These are phyloP conservation scores for Microstegium vimineum DNA, from an alignment of 176 grass and related monocot species.

Conservation along the genomic window DNA sequence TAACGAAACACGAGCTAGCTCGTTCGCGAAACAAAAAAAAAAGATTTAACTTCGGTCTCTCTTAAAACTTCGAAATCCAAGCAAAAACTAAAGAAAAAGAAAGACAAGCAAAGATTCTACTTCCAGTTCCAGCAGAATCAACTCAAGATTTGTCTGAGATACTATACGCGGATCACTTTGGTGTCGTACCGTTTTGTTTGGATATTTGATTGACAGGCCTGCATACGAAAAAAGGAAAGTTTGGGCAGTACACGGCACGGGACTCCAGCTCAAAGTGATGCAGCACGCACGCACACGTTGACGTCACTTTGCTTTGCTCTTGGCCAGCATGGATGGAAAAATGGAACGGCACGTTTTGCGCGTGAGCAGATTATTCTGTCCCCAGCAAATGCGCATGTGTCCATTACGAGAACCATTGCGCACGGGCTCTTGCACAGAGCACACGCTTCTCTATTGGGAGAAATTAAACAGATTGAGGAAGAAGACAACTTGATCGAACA, in stretches of 20 bases:
- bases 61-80: neutral
- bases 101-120: neutral
- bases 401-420: neutral
- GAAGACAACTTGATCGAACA: neutral
- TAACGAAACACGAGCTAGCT: too few species aligned
- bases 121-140: neutral
- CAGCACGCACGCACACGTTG: neutral
- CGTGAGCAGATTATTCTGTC: neutral
- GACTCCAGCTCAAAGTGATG: too few species aligned
- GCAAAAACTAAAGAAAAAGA: neutral
- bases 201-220: neutral
- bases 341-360: slow-evolving; percentile 16
- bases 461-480: neutral
- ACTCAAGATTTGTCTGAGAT: neutral
- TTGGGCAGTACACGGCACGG: neutral
- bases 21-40: too few species aligned
- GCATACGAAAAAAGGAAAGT: neutral
- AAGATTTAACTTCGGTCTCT: too few species aligned
- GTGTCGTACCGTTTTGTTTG: neutral
- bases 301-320: neutral
- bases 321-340: too few species aligned
- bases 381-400: slow-evolving; percentile 5
- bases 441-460: neutral
- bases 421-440: neutral
- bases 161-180: neutral